These are phyloP conservation scores for Candida ovalis DNA, from an alignment of 805 yeast genomes.

Conservation along the genomic window DNA sequence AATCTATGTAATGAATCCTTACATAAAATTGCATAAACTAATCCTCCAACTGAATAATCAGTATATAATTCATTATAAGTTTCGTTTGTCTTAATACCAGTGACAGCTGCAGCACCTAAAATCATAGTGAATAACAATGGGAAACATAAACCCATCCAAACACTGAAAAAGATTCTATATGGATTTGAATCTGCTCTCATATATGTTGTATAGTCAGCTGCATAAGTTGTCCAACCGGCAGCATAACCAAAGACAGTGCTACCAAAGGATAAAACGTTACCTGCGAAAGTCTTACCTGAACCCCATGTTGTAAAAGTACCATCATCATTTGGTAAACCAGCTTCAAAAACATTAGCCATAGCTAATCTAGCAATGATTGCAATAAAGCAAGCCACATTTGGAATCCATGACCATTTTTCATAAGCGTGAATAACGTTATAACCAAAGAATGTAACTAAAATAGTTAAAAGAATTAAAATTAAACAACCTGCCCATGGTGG, in stretches of 20 bases:
- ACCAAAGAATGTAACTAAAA: conserved; percentile 77
- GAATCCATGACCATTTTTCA: conserved; percentile 88
- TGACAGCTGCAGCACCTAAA: conserved; percentile 83
- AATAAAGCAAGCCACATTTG: conserved; percentile 67
- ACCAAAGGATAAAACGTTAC: conserved; percentile 74
- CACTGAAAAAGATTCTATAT: conserved; percentile 56
- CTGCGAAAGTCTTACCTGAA: conserved; percentile 69
- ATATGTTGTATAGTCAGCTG: conserved; percentile 89
- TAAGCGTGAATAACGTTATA: conserved; percentile 76
- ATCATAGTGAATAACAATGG: conserved; percentile 73
- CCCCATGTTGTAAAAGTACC: conserved; percentile 31
- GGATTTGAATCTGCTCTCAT: conserved; percentile 65
- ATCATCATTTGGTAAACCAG: conserved; percentile 37
- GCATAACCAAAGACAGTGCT: conserved; percentile 84
- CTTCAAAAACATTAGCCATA: conserved; percentile 58
- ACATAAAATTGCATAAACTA: conserved; percentile 74
- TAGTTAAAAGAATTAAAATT: conserved; percentile 62
- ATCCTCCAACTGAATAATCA: conserved; percentile 69
- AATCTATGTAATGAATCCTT: conserved; percentile 80
- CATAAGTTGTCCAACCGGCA: conserved; percentile 91
- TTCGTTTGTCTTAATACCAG: conserved; percentile 51
- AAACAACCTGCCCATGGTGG: conserved; percentile 94
- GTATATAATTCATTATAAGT: conserved; percentile 49
- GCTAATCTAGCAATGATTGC: conserved; percentile 76
- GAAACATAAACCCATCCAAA: conserved; percentile 57